Evolutionary conservation across 495 filamentous ascomycete species (phyloP).

Genomic region (Penicillium maclennaniae): DNA sequence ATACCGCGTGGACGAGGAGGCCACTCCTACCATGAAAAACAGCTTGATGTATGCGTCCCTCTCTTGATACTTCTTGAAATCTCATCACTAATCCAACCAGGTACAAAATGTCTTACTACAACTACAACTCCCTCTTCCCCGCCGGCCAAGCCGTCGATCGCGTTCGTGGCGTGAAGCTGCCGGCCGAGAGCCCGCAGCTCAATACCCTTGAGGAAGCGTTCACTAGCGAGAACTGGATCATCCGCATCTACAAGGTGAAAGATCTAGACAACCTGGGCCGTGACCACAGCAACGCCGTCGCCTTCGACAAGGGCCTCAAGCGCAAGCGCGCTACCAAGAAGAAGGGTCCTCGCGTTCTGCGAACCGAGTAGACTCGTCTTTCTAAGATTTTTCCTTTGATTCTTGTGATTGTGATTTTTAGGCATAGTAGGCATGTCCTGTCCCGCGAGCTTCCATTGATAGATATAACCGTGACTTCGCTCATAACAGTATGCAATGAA

Average conservation of each 20-base stretch:
- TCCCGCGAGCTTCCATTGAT: constrained; percentile 8
- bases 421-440: constrained; percentile 9
- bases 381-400: constrained; percentile 4
- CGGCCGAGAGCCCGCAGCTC: constrained; percentile 79
- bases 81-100: constrained; percentile 50
- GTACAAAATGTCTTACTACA: constrained; percentile 99
- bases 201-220: constrained; percentile 93
- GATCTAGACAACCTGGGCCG: constrained; percentile 93
- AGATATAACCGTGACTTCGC: constrained; percentile 10
- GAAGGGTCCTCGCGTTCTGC: constrained; percentile 73
- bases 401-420: constrained; percentile 5
- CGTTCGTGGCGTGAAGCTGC: constrained; percentile 77
- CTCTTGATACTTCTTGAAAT: background rate
- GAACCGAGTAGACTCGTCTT: constrained; percentile 63
- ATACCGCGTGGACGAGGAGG: constrained; percentile 89
- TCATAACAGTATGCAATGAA: constrained; percentile 17
- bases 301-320: constrained; percentile 91
- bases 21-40: constrained; percentile 98
- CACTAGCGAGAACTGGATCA: constrained; percentile 99
- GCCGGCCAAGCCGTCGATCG: constrained; percentile 87
- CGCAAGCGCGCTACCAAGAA: constrained; percentile 83
- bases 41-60: constrained; percentile 80
- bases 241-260: constrained; percentile 99
- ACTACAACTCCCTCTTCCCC: constrained; percentile 90
- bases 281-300: constrained; percentile 76